phyloP scores from a whole-genome alignment of 495 filamentous ascomycete species.

The Cladorrhinum samala region DNA sequence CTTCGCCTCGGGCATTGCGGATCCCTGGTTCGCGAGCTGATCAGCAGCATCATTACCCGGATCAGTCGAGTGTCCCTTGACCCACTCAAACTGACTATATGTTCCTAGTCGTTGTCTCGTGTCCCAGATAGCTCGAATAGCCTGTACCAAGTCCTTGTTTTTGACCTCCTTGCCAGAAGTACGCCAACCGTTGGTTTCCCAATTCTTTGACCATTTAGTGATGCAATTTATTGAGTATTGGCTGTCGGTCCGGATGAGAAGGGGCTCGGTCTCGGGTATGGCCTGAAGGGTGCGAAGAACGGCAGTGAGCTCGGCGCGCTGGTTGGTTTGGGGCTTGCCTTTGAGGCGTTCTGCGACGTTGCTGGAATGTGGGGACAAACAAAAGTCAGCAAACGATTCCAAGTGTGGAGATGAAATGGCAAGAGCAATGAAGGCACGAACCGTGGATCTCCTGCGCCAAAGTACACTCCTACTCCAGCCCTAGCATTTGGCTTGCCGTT shows the following conservation, averaged over 20 bases:
- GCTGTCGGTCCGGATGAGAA: conserved; percentile 75
- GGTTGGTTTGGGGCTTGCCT: conserved; percentile 79
- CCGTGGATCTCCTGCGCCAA: conserved; percentile 67
- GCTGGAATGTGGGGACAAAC: conserved; percentile 6
- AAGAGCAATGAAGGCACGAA: conserved; percentile 31
- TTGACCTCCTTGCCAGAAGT: conserved; percentile 76
- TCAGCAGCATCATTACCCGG: conserved; percentile 77
- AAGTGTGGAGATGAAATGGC: conserved; percentile 3
- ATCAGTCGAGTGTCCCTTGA: conserved; percentile 71
- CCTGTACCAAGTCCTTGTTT: conserved; percentile 77
- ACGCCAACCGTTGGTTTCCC: conserved; percentile 64
- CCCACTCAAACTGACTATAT: conserved; percentile 71
- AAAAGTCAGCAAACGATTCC: neutral
- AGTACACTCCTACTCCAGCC: conserved; percentile 85
- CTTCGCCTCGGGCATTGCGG: conserved; percentile 7
- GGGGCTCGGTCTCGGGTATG: conserved; percentile 44
- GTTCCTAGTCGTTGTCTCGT: conserved; percentile 55
- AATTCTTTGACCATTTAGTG: conserved; percentile 84
- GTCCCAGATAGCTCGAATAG: conserved; percentile 65
- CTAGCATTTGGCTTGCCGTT: conserved; percentile 69
- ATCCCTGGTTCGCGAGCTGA: conserved; percentile 60
- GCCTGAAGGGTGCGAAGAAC: conserved; percentile 77
- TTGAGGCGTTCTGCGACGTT: conserved; percentile 79
- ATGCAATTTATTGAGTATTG: conserved; percentile 85
- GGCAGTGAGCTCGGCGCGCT: conserved; percentile 88